Percentiles rank a stretch among this genome's conserved stretches.
Conservation (phyloP, 352 stramenopile genomes). For the Pythium rhizo-oryzae region DNA sequence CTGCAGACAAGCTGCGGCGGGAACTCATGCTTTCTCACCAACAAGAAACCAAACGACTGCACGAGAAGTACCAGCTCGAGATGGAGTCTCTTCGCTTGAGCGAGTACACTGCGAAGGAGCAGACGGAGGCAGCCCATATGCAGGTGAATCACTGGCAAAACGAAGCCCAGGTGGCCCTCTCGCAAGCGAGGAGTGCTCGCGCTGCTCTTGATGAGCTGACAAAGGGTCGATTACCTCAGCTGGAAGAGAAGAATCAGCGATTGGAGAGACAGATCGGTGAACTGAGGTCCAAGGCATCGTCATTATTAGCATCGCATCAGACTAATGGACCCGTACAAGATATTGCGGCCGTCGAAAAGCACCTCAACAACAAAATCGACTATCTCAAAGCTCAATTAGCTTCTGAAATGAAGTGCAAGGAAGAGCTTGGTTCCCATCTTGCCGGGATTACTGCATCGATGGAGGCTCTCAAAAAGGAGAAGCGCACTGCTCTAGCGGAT, state of each 20-base stretch:
- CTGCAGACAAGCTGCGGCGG: conserved; percentile 43
- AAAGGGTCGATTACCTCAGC: conserved; percentile 43
- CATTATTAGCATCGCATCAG: not conserved
- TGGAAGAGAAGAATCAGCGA: conserved; percentile 73
- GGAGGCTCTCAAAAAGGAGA: conserved; percentile 71
- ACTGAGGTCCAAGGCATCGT: conserved; percentile 29
- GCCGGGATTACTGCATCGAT: conserved; percentile 64
- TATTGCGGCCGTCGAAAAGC: conserved; percentile 65
- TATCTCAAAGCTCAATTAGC: conserved; percentile 83
- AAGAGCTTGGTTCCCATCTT: conserved; percentile 73
- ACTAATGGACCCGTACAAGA: conserved; percentile 24
- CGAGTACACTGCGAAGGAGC: conserved; percentile 63
- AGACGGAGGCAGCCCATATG: conserved; percentile 44
- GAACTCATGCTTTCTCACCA: conserved; percentile 47
- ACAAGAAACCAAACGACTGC: conserved; percentile 56
- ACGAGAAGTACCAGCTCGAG: conserved; percentile 69
- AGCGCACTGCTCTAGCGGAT: conserved; percentile 44
- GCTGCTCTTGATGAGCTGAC: conserved; percentile 54
- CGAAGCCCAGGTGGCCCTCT: conserved; percentile 50
- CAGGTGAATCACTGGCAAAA: conserved; percentile 57
- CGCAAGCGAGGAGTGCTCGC: conserved; percentile 56
- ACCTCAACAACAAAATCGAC: conserved; percentile 78
- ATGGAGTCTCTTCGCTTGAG: conserved; percentile 66
- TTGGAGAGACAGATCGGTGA: conserved; percentile 58
- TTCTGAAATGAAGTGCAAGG: conserved; percentile 87